Evolutionary conservation across 371 early-diverging fungal genomes (phyloP).

Genomic region (Apophysomyces variabilis): DNA sequence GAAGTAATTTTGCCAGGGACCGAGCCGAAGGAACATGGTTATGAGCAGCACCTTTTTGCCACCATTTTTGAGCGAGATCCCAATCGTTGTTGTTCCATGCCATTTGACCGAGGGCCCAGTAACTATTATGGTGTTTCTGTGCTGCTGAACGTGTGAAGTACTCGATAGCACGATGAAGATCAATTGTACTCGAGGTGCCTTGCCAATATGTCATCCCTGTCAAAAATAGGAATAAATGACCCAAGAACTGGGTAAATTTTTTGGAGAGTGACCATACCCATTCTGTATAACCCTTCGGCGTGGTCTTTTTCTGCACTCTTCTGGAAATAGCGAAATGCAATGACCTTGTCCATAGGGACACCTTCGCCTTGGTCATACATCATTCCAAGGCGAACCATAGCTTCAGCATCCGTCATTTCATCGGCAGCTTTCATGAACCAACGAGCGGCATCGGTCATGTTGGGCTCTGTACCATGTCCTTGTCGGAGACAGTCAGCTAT

Average conservation of each 20-base stretch:
- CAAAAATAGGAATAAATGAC: background rate
- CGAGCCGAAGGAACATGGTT: constrained; percentile 37
- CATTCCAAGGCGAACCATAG: constrained; percentile 18
- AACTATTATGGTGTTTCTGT: constrained; percentile 33
- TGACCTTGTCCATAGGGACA: constrained; percentile 9
- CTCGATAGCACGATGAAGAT: constrained; percentile 26
- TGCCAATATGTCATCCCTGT: constrained; percentile 34
- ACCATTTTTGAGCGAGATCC: constrained; percentile 38
- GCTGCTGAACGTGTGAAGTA: constrained; percentile 43
- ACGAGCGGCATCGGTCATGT: constrained; percentile 19
- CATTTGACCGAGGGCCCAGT: constrained; percentile 46
- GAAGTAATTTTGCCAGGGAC: constrained; percentile 20
- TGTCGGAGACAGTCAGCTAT: constrained; percentile 40
- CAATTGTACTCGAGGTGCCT: constrained; percentile 8
- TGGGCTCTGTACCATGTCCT: constrained; percentile 33
- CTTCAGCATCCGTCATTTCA: constrained; percentile 24
- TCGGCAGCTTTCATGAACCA: constrained; percentile 42
- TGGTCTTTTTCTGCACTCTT: constrained; percentile 15
- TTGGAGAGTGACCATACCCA: constrained; percentile 8
- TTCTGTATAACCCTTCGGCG: constrained; percentile 17
- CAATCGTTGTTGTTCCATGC: constrained; percentile 32
- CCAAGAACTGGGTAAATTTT: constrained; percentile 9
- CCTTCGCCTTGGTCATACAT: constrained; percentile 26
- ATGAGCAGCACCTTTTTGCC: constrained; percentile 34
- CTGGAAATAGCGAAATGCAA: constrained; percentile 19